phyloP scores from a whole-genome alignment of 257 asterid species.

The Nicotiana paniculata region DNA sequence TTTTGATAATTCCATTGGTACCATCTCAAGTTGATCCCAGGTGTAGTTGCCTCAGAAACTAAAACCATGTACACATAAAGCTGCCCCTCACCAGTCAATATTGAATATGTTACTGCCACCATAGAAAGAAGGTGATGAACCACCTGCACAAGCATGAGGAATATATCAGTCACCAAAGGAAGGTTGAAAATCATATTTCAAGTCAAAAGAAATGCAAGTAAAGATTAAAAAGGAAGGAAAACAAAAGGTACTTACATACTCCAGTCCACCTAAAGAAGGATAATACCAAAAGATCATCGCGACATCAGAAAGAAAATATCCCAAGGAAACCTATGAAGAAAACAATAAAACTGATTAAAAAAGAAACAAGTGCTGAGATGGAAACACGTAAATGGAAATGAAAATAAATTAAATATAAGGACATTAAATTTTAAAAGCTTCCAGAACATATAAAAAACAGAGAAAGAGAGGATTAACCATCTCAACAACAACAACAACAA shows the following conservation, averaged over 20 bases:
- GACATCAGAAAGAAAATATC: constrained; percentile 72
- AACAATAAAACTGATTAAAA: constrained; percentile 1
- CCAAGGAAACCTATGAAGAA: constrained; percentile 55
- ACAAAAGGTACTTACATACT: constrained; percentile 59
- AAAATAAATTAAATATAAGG: not conserved
- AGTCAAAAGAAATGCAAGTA: not conserved
- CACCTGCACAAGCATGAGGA: constrained; percentile 36
- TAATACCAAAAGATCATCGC: constrained; percentile 79
- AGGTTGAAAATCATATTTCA: not conserved
- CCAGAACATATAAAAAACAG: not conserved
- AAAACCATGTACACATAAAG: constrained; percentile 57
- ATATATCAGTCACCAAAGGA: not conserved
- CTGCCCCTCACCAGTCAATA: constrained; percentile 86
- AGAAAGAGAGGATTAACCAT: not conserved
- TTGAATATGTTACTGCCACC: constrained; percentile 43
- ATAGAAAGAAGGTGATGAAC: constrained; percentile 77
- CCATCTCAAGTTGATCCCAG: constrained; percentile 85
- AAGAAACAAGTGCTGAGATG: not conserved
- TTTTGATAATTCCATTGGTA: constrained; percentile 9
- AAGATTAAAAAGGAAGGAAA: not conserved
- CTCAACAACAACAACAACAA: too few relatives aligned
- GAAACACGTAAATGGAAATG: not conserved
- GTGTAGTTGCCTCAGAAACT: constrained; percentile 86
- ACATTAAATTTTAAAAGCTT: not conserved
- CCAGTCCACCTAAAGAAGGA: constrained; percentile 78